These are phyloP conservation scores for Bremia lactucae DNA, from an alignment of 352 stramenopile species.

Conservation along the genomic window DNA sequence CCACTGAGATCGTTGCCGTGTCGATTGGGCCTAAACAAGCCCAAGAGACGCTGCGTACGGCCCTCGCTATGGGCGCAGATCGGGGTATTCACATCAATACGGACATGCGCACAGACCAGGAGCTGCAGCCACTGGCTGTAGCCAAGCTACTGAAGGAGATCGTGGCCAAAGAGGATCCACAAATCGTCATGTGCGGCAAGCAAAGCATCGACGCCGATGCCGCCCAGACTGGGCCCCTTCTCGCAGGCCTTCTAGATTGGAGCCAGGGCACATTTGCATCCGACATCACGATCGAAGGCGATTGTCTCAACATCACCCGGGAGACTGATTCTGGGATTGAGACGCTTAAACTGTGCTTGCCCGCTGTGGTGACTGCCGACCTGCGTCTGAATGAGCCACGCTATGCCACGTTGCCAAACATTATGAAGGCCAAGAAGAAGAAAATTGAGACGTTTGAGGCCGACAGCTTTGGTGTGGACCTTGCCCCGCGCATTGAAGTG, in stretches of 20 bases:
- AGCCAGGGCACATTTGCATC: slow-evolving; percentile 97
- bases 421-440: slow-evolving; percentile 98
- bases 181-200: slow-evolving; percentile 96
- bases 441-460: slow-evolving; percentile 75
- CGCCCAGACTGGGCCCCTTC: slow-evolving; percentile 87
- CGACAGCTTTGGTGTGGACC: slow-evolving; percentile 64
- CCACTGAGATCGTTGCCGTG: slow-evolving; percentile 91
- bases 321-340: slow-evolving; percentile 93
- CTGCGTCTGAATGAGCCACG: slow-evolving; percentile 97
- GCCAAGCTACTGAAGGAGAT: slow-evolving; percentile 94
- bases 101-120: slow-evolving; percentile 93
- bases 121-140: slow-evolving; percentile 95
- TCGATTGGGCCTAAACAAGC: slow-evolving; percentile 96
- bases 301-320: slow-evolving; percentile 76
- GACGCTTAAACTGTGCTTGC: slow-evolving; percentile 80
- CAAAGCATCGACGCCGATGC: slow-evolving; percentile 88
- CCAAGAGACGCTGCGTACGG: slow-evolving; percentile 93
- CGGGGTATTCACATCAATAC: slow-evolving; percentile 96
- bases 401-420: slow-evolving; percentile 98
- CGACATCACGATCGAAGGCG: slow-evolving; percentile 67
- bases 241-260: slow-evolving; percentile 94
- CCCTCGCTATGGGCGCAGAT: slow-evolving; percentile 90
- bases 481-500: slow-evolving; percentile 59
- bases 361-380: slow-evolving; percentile 96
- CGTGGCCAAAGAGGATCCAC: slow-evolving; percentile 87